phyloP scores from a whole-genome alignment of 2,329 filamentous ascomycete species.

The Scleromitrula shiraiana region DNA sequence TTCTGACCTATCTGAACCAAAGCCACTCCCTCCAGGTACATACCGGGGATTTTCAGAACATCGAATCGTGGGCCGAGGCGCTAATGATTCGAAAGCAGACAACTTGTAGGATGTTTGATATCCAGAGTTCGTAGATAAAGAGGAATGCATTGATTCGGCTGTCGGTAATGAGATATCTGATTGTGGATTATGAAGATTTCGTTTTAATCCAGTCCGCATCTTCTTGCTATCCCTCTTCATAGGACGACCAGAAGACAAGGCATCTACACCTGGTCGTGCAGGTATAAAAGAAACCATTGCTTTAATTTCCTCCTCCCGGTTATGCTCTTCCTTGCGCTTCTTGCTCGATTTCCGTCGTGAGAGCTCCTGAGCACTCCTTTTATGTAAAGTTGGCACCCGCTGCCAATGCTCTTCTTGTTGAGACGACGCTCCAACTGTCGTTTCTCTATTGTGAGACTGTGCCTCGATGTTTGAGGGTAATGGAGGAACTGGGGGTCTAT shows the following conservation, averaged over 20 bases:
- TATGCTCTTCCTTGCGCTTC: constrained; percentile 64
- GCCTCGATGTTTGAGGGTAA: constrained; percentile 21
- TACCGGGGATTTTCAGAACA: constrained; percentile 60
- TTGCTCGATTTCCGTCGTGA: constrained; percentile 68
- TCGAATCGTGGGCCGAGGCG: constrained; percentile 75
- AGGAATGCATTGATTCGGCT: constrained; percentile 67
- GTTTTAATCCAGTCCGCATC: constrained; percentile 46
- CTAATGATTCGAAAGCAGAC: constrained; percentile 70
- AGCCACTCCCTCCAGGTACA: constrained; percentile 36
- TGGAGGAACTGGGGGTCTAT: constrained; percentile 25
- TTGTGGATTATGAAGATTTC: constrained; percentile 49
- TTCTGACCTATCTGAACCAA: constrained; percentile 34
- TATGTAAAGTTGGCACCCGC: constrained; percentile 49
- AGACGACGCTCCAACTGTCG: constrained; percentile 18
- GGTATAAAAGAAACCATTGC: constrained; percentile 69
- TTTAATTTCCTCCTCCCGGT: constrained; percentile 80
- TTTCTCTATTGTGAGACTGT: constrained; percentile 15
- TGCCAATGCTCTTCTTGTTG: constrained; percentile 31
- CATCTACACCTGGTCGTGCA: constrained; percentile 51
- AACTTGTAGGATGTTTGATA: constrained; percentile 66
- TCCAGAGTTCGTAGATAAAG: constrained; percentile 67
- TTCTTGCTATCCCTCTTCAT: constrained; percentile 59
- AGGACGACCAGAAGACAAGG: constrained; percentile 51
- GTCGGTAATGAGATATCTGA: constrained; percentile 64
- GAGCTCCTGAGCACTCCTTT: constrained; percentile 52